These are phyloP conservation scores for Pezicula carpinea DNA, from an alignment of 2,329 filamentous ascomycete genomes.

Conservation along the genomic window DNA sequence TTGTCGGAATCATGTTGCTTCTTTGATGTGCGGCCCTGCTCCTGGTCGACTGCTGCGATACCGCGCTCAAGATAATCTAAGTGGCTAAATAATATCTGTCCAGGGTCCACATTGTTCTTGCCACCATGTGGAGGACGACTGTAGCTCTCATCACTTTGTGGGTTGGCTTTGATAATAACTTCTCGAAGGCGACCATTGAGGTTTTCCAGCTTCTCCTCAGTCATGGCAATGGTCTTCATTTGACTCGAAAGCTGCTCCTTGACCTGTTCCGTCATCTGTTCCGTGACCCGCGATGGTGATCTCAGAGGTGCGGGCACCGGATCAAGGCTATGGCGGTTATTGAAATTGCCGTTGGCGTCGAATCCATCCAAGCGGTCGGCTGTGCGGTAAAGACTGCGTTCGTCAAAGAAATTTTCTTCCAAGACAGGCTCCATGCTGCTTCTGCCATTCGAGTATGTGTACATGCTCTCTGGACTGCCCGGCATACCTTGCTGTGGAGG, in stretches of 20 bases:
- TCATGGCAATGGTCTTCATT: constrained; percentile 50
- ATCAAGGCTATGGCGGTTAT: constrained; percentile 8
- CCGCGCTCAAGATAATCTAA: constrained; percentile 68
- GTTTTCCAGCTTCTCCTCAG: constrained; percentile 61
- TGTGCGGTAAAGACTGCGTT: constrained; percentile 67
- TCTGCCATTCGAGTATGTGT: constrained; percentile 60
- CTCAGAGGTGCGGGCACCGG: constrained; percentile 15
- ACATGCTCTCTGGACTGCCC: constrained; percentile 72
- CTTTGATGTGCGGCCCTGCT: constrained; percentile 34
- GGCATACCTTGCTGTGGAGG: constrained; percentile 49
- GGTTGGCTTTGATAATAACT: constrained; percentile 60
- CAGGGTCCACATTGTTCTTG: constrained; percentile 41
- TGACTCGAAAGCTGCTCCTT: constrained; percentile 24
- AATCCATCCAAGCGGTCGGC: constrained; percentile 58
- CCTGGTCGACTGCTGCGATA: constrained; percentile 54
- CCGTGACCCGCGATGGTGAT: constrained; percentile 9
- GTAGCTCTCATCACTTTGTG: constrained; percentile 28
- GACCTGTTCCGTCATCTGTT: constrained; percentile 5
- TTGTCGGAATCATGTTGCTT: constrained; percentile 20
- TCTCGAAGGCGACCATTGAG: constrained; percentile 64
- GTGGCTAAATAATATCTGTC: constrained; percentile 48
- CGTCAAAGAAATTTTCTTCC: constrained; percentile 67
- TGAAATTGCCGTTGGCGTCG: constrained; percentile 22
- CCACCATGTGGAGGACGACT: constrained; percentile 24
- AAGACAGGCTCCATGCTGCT: constrained; percentile 51